These are phyloP conservation scores for Fomitopsis serialis DNA, from an alignment of 768 basidiomycete species.

Conservation along the genomic window DNA sequence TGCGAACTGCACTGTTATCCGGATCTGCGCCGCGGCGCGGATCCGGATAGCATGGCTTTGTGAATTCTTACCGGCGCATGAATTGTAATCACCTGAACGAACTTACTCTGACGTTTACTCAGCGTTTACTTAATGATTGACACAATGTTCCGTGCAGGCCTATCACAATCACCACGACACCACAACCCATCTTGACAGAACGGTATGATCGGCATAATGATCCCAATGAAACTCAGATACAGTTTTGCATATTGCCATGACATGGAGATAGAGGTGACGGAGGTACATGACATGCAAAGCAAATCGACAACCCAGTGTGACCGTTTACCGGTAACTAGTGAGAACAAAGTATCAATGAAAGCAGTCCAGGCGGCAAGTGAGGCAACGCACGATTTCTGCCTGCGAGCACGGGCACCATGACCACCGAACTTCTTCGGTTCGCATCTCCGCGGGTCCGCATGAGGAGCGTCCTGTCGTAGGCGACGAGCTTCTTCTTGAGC, in stretches of 20 bases:
- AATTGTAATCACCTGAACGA: no score
- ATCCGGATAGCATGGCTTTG: no score
- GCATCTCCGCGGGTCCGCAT: slow-evolving; percentile 96
- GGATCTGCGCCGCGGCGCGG: no score
- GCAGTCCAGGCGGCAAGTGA: neutral
- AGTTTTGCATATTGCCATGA: slow-evolving; percentile 32
- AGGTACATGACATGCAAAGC: slow-evolving; percentile 42
- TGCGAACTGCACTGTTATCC: no score
- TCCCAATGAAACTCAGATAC: slow-evolving; percentile 11
- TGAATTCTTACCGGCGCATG: no score
- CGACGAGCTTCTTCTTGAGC: slow-evolving; percentile 95
- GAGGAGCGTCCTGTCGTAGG: slow-evolving; percentile 87
- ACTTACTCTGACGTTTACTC: no score
- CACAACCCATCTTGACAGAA: neutral
- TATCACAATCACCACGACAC: no score
- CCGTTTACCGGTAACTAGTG: slow-evolving; percentile 72
- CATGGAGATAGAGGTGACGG: slow-evolving; percentile 29
- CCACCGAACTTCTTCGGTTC: slow-evolving; percentile 99
- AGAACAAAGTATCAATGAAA: no score
- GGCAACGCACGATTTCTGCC: slow-evolving; percentile 84
- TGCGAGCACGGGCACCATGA: slow-evolving; percentile 94
- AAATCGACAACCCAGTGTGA: slow-evolving; percentile 28
- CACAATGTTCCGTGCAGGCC: no score
- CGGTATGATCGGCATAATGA: slow-evolving; percentile 5
- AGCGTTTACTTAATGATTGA: no score